These are phyloP conservation scores for Coemansia sp. DNA, from an alignment of 192 early-diverging fungal genomes.

Conservation along the genomic window DNA sequence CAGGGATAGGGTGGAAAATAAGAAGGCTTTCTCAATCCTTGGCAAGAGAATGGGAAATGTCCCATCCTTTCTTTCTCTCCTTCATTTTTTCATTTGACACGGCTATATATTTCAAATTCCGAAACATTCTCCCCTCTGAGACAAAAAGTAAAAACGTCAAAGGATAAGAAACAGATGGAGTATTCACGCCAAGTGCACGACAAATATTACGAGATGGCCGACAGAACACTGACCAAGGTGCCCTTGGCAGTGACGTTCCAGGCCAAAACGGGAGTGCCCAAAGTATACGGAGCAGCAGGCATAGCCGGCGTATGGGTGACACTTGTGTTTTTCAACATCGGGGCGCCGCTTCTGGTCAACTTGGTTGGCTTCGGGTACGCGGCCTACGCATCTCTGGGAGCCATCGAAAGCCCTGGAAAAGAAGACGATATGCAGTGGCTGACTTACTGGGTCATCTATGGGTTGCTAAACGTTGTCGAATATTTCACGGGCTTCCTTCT, in stretches of 20 bases:
- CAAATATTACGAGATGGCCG: slow-evolving; percentile 52
- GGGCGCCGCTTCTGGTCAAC: slow-evolving; percentile 77
- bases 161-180: slow-evolving; percentile 32
- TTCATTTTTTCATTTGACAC: not conserved
- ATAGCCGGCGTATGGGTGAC: slow-evolving; percentile 61
- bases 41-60: not conserved
- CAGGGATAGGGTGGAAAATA: no score
- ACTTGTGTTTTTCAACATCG: slow-evolving; percentile 92
- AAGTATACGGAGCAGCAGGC: slow-evolving; percentile 82
- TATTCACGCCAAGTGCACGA: slow-evolving; percentile 44
- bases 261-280: slow-evolving; percentile 78
- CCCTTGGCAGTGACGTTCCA: slow-evolving; percentile 71
- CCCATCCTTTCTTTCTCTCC: slow-evolving; percentile 1
- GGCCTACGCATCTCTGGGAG: slow-evolving; percentile 91
- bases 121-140: not conserved
- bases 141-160: not conserved
- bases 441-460: slow-evolving; percentile 91
- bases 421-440: slow-evolving; percentile 88
- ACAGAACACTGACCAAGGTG: slow-evolving; percentile 74
- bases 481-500: slow-evolving; percentile 88
- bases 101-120: no score
- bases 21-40: not conserved
- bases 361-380: slow-evolving; percentile 91
- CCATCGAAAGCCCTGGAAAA: slow-evolving; percentile 80
- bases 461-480: slow-evolving; percentile 83